Evolutionary conservation across 208 protist species (phyloP).

Genomic region (Acanthamoeba lenticulata): DNA sequence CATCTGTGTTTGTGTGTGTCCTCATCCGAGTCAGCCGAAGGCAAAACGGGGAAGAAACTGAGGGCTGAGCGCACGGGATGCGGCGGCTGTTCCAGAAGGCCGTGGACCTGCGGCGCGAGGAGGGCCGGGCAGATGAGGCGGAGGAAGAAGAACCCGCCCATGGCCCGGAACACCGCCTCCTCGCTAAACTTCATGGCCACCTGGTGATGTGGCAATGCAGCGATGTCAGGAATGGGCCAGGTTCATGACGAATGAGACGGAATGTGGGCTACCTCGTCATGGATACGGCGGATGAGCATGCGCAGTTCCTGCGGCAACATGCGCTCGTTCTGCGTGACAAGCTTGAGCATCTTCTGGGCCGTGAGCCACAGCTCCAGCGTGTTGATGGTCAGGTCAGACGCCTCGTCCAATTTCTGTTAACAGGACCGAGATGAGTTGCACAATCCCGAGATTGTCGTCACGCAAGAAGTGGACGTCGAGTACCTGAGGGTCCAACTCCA

Average conservation of each 20-base stretch:
- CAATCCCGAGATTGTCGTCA: no score
- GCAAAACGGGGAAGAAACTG: not conserved
- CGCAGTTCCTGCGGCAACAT: not conserved
- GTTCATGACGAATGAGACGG: not conserved
- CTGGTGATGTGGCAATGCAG: not conserved
- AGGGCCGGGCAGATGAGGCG: conserved; percentile 10
- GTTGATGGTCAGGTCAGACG: not conserved
- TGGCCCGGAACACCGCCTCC: not conserved
- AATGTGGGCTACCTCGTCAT: not conserved
- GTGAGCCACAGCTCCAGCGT: conserved; percentile 41
- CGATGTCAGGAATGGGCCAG: not conserved
- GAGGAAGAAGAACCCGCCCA: conserved; percentile 45
- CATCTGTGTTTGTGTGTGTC: not conserved
- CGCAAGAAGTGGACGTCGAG: no score
- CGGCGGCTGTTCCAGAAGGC: not conserved
- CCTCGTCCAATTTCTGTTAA: not conserved
- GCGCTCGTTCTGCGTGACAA: not conserved
- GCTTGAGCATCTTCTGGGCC: conserved; percentile 1
- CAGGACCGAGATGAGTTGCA: no score
- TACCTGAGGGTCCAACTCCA: not conserved
- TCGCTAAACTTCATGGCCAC: not conserved
- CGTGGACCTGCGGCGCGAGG: not conserved
- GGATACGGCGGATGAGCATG: not conserved
- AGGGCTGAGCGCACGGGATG: not conserved
- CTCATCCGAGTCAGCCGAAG: not conserved